phyloP scores from a whole-genome alignment of 129 eudicot species.

The Chrysanthemum seticuspe region DNA sequence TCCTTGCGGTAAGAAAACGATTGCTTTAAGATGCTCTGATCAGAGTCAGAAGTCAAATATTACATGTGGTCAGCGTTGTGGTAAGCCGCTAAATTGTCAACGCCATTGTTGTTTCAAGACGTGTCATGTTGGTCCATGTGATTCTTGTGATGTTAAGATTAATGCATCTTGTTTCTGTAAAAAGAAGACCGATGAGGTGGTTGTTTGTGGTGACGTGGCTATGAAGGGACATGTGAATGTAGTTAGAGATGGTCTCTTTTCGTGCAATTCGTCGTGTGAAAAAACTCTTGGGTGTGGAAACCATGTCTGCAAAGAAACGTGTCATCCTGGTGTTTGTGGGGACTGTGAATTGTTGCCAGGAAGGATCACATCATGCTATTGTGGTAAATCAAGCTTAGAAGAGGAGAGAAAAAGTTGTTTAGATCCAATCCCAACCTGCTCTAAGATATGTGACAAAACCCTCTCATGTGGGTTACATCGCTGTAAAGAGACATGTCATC shows the following conservation, averaged over 20 bases:
- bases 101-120: constrained; percentile 64
- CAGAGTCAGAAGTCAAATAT: constrained; percentile 52
- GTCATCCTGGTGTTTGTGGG: constrained; percentile 93
- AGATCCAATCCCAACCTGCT: constrained; percentile 84
- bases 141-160: constrained; percentile 58
- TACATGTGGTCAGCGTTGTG: constrained; percentile 82
- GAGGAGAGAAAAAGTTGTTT: constrained; percentile 61
- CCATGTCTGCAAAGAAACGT: constrained; percentile 63
- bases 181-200: constrained; percentile 55
- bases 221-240: constrained; percentile 66
- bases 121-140: constrained; percentile 88
- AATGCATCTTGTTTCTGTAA: constrained; percentile 79
- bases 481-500: constrained; percentile 70
- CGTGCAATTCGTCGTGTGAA: constrained; percentile 62
- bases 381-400: constrained; percentile 67
- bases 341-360: constrained; percentile 76
- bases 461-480: constrained; percentile 69
- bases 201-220: constrained; percentile 79
- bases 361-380: constrained; percentile 63
- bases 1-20: constrained; percentile 79
- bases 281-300: constrained; percentile 71
- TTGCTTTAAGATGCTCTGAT: constrained; percentile 86
- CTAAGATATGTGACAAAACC: constrained; percentile 53
- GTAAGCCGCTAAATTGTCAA: constrained; percentile 74
- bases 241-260: constrained; percentile 58